Base-by-base conservation (phyloP, 2,329 filamentous ascomycete species). In the Scleromitrula shiraiana region DNA sequence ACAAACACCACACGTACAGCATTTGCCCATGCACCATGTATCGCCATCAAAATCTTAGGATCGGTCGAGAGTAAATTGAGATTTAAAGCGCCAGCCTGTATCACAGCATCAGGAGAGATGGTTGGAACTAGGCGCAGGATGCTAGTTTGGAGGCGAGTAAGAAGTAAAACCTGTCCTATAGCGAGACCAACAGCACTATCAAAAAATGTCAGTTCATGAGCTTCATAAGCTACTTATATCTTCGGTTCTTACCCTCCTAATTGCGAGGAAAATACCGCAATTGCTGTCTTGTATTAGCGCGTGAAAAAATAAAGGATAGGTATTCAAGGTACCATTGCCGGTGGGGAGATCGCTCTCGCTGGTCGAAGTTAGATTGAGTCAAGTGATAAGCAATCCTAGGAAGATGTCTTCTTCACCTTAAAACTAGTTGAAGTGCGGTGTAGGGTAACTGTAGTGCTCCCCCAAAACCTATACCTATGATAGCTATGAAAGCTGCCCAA, bases 401-500 rank as follows among this genome's bases (percentile, higher is more conserved):
- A n/a, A n/a, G 15, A n/a, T 15, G 3, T 23, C 10, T 20, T 14
- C 17, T 24, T n/a, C 15, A 35, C 32, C 36, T 40, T 19, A 78
- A 65, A 0, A 74, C 70, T 1, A 75, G 48, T 22, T 73, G 70
- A 5, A 68, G 65, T 19, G 67, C 68, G 52, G 73, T 72, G 59
- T 74, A 70, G 48, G 72, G 71, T 12, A 71, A 64, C 52, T 76
- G 72, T 33, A 73, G 62, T n/a, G 62, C 63, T 2, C 67, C 53
- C 7, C 73, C 73, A 55, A 63, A 67, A 4, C 70, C 71, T 0
- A 70, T 39, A 3, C 73, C 74, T 1, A 64, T 54, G 3, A 76
- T 48, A 15, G 75, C 65, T 57, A 76, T 71, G 55, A 72, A 76
- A 12, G 71, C 72, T 35, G 75, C 72, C 70, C 71, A 75, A 36